Base-by-base conservation (phyloP, 768 basidiomycete species). In the Terana coerulea region DNA sequence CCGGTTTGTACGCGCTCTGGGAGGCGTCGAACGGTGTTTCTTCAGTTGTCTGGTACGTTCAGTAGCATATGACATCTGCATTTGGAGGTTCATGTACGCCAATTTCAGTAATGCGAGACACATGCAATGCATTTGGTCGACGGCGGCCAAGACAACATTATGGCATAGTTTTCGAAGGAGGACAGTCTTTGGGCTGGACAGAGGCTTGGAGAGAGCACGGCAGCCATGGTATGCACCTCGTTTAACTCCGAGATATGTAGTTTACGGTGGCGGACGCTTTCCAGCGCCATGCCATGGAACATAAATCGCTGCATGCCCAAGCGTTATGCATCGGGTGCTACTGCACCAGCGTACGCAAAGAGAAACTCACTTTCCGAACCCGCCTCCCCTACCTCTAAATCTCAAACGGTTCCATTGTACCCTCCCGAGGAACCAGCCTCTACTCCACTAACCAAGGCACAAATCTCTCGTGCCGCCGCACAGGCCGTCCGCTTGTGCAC, bases 41-140 rank as follows among this genome's bases (percentile, higher is more conserved):
- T 2, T 24, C 51, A 33, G 41, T n/a, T 25, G 35, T 45, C 42
- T 52, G 51, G 51, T 52, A 28, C 25, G 51, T 30, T 2, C 14
- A 25, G 9, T 37, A 34, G 35, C 21, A 44, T 30, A 31, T 19
- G 36, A 26, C n/a, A 45, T 30, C 25, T 19, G 26, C n/a, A 58
- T 31, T 40, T 46, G 39, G 47, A 36, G 29, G 28, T 17, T 14
- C 37, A 11, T 46, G 19, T 25, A 22, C 33, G 15, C 17, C 53
- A 7, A n/a, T 9, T 7, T 19, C 35, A 78, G 82, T 75, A 62
- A 85, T 84, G 82, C 78, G 63, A 77, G 63, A 67, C 78, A 73
- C 79, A 87, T 88, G 86, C 83, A 73, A 86, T 84, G 83, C 76
- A 77, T 70, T 68, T 78, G 75, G 77, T 75, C 72, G 57, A 72